Base-by-base conservation (phyloP, 371 early-diverging fungal genomes). In the Apophysomyces trapeziformis region DNA sequence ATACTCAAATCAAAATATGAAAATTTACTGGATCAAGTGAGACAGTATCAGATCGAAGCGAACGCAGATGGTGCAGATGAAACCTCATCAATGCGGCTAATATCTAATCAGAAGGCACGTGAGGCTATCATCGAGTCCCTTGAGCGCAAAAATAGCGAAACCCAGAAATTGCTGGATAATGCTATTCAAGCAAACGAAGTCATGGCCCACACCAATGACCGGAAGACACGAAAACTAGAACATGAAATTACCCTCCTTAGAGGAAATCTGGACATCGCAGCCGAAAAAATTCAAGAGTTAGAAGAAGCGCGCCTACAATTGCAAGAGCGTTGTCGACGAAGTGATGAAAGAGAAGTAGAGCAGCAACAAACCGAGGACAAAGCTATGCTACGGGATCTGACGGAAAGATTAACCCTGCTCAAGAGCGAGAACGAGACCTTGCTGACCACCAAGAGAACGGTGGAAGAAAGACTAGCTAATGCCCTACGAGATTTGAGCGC, bases 1-100 rank as follows among this genome's bases (percentile, higher is more conserved):
- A 68, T 57, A 2, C 66, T 88, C 14, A 81, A 86, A 59, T 62
- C 79, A 36, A 80, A 84, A 47, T 86, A 83, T 61, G 82, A 87
- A 39, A 73, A 69, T 39, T 21, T 84, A 32, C 57, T 85, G 43
- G 69, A 78, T 7, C 78, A 83, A 58, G 72, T 79, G 0, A 37
- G 43, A 21, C 45, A 39, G 47, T 68, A 68, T 32, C 65, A 57
- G 21, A 61, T 58, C 41, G 66, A 65, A 56, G 61, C 38, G 35
- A 26, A 39, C 11, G 26, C 58, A n/a, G 61, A 60, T 9, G 45
- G 58, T 8, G 32, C 43, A 36, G 43, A 68, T 41, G 46, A 39
- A 38, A 68, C 8, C 59, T 61, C 14, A 61, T 67, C 41, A 64
- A 76, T 73, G 70, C 69, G 69, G 32, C 45, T 76, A 4, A 67